Evolutionary conservation across 2,329 filamentous ascomycete species (phyloP).

Genomic region (Torrubiella hemipterigena): DNA sequence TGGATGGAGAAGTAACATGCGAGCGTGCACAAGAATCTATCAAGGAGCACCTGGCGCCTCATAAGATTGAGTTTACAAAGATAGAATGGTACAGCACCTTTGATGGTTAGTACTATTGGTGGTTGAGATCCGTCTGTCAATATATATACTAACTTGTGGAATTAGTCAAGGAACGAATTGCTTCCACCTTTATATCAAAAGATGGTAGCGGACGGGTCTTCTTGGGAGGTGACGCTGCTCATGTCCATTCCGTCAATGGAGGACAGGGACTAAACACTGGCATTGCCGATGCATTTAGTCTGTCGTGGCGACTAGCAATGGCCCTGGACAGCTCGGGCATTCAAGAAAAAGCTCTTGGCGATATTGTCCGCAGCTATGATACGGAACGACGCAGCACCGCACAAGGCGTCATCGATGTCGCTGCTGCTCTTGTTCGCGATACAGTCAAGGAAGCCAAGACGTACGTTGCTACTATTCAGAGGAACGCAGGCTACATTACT

Average conservation of each 20-base stretch:
- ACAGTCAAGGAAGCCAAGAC: conserved; percentile 29
- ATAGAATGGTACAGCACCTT: conserved; percentile 40
- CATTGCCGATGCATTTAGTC: conserved; percentile 40
- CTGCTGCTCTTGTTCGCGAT: conserved; percentile 31
- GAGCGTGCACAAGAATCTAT: conserved; percentile 27
- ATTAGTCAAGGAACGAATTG: conserved; percentile 30
- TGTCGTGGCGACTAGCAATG: conserved; percentile 38
- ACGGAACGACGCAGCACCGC: conserved; percentile 29
- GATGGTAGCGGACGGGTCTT: conserved; percentile 31
- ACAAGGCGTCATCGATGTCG: conserved; percentile 32
- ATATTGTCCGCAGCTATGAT: conserved; percentile 29
- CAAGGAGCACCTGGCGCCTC: conserved; percentile 28
- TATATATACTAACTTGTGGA: no score
- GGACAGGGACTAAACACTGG: conserved; percentile 49
- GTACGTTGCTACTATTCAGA: conserved; percentile 33
- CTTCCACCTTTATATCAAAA: conserved; percentile 24
- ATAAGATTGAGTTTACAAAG: conserved; percentile 26
- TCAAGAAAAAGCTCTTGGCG: conserved; percentile 9
- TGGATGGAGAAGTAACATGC: conserved; percentile 31
- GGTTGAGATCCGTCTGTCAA: no score
- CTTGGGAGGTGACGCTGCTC: conserved; percentile 43
- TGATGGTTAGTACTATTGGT: conserved; percentile 21
- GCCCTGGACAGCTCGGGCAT: conserved; percentile 14
- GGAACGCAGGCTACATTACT: conserved; percentile 35
- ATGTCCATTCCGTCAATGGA: conserved; percentile 43